Percentiles rank a stretch among this genome's conserved stretches.
phyloP scores from a whole-genome alignment of 2,329 filamentous ascomycete genomes.

The Colletotrichum sp. region DNA sequence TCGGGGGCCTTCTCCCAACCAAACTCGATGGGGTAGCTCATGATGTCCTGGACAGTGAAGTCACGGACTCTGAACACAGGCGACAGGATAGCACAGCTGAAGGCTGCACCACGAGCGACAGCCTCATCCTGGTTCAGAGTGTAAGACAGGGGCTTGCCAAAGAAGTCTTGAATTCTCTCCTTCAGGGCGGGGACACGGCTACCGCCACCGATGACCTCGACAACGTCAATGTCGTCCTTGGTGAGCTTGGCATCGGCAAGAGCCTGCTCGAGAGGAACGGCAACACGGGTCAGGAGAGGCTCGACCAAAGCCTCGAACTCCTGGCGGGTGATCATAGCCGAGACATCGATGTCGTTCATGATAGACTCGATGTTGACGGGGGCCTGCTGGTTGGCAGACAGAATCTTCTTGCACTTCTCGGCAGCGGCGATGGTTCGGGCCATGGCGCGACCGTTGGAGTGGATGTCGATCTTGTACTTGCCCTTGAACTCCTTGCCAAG shows the following conservation, averaged over 20 bases:
- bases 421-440: slow-evolving; percentile 86
- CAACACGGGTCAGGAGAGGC: slow-evolving; percentile 78
- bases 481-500: slow-evolving; percentile 95
- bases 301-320: slow-evolving; percentile 92
- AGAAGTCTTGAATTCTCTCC: slow-evolving; percentile 87
- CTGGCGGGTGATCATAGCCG: slow-evolving; percentile 87
- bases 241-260: slow-evolving; percentile 92
- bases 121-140: slow-evolving; percentile 99
- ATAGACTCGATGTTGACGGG: slow-evolving; percentile 97
- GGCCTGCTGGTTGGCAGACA: slow-evolving; percentile 92
- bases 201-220: slow-evolving; percentile 94
- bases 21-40: slow-evolving; percentile 98
- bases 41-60: slow-evolving; percentile 96
- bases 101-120: slow-evolving; percentile 92
- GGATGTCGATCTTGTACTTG: slow-evolving; percentile 97
- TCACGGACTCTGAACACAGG: slow-evolving; percentile 98
- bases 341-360: slow-evolving; percentile 97
- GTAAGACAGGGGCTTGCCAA: slow-evolving; percentile 90
- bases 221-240: slow-evolving; percentile 87
- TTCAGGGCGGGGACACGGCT: slow-evolving; percentile 94
- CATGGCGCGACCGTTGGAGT: slow-evolving; percentile 86
- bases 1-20: slow-evolving; percentile 98
- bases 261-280: slow-evolving; percentile 83
- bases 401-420: slow-evolving; percentile 98
- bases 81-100: slow-evolving; percentile 96